A percentile compares a stretch with the other conserved stretches of the same genome.
These are phyloP conservation scores for Pouteria glomerata DNA, from an alignment of 148 eudicot genomes.

Conservation along the genomic window DNA sequence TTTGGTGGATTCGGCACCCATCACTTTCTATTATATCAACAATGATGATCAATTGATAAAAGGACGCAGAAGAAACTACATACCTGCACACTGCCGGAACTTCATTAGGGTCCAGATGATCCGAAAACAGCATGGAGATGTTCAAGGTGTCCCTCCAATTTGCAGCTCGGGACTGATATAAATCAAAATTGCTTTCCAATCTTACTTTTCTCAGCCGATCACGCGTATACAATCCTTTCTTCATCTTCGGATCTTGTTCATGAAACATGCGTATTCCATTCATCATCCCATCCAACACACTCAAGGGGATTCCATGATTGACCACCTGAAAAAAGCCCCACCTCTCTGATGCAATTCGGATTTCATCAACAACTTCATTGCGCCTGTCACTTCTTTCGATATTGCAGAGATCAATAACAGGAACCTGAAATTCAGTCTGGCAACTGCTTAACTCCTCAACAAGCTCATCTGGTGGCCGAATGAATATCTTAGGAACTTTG, in stretches of 20 bases:
- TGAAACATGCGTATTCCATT: constrained; percentile 8
- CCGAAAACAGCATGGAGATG: constrained; percentile 12
- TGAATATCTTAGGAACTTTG: constrained; percentile 12
- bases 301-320: constrained; percentile 9
- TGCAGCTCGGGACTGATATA: constrained; percentile 30
- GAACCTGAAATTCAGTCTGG: background rate
- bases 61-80: background rate
- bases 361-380: constrained; percentile 4
- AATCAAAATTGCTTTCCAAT: constrained; percentile 30
- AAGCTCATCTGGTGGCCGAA: constrained; percentile 2
- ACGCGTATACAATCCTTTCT: constrained; percentile 1
- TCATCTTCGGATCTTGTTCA: constrained; percentile 6
- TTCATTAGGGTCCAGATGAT: constrained; percentile 18
- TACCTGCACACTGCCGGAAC: constrained; percentile 32
- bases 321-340: constrained; percentile 21
- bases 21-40: background rate
- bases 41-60: background rate
- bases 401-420: constrained; percentile 2
- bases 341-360: background rate
- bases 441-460: background rate
- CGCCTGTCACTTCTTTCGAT: background rate
- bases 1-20: too few species aligned
- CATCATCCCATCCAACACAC: constrained; percentile 6
- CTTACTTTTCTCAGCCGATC: constrained; percentile 7
- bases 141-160: constrained; percentile 50